Conservation (phyloP, 352 stramenopile species). For the Phytophthora pini region DNA sequence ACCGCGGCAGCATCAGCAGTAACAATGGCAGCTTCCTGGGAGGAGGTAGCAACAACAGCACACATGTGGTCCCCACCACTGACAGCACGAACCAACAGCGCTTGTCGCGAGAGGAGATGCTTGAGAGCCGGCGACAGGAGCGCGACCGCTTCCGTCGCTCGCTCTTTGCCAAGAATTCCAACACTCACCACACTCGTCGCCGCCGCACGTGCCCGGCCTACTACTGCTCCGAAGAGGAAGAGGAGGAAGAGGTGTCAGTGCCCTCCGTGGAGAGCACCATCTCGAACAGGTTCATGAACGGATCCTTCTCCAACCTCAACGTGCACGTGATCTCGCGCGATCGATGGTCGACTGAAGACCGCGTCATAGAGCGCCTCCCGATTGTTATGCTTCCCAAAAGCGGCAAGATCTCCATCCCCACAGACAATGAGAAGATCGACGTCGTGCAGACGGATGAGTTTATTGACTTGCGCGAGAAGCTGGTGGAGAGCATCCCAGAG, state of each 20-base stretch:
- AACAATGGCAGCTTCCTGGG: slow-evolving; percentile 21
- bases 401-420: slow-evolving; percentile 67
- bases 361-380: slow-evolving; percentile 64
- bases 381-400: slow-evolving; percentile 75
- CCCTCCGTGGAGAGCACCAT: slow-evolving; percentile 82
- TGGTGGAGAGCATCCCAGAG: slow-evolving; percentile 53
- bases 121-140: slow-evolving; percentile 68
- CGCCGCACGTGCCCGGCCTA: slow-evolving; percentile 54
- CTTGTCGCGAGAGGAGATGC: slow-evolving; percentile 74
- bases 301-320: slow-evolving; percentile 76
- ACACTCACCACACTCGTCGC: slow-evolving; percentile 10
- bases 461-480: slow-evolving; percentile 65
- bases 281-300: slow-evolving; percentile 84
- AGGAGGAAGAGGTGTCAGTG: slow-evolving; percentile 60
- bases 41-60: slow-evolving; percentile 10
- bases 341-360: slow-evolving; percentile 73
- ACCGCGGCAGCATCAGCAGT: slow-evolving; percentile 27
- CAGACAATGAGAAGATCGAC: slow-evolving; percentile 81
- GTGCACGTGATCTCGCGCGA: slow-evolving; percentile 80
- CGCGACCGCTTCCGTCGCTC: slow-evolving; percentile 74
- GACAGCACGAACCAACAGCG: slow-evolving; percentile 34
- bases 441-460: slow-evolving; percentile 73
- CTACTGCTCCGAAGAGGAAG: slow-evolving; percentile 74
- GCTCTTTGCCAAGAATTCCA: slow-evolving; percentile 53
- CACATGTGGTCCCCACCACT: slow-evolving; percentile 5